Conservation (phyloP, 2,329 filamentous ascomycete genomes). For the Aureobasidium sp. region DNA sequence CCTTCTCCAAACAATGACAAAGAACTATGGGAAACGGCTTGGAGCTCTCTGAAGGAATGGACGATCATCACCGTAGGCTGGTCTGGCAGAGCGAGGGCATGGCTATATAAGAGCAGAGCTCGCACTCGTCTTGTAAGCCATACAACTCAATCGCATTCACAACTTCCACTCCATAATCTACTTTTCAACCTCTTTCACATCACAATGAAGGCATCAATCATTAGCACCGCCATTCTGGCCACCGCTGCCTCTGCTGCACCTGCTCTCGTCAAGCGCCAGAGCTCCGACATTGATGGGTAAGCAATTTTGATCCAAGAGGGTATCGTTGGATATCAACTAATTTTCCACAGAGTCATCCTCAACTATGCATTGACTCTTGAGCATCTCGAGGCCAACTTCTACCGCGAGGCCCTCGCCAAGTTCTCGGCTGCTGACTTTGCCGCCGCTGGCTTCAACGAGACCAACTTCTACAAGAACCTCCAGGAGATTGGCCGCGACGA, state of each 20-base stretch:
- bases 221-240: constrained; percentile 16
- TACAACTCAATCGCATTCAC: background rate
- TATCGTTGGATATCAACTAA: background rate
- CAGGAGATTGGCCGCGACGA: constrained; percentile 53
- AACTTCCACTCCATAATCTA: background rate
- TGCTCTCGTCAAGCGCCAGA: constrained; percentile 16
- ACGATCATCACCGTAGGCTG: background rate
- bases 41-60: background rate
- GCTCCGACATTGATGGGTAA: constrained; percentile 17
- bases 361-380: constrained; percentile 41
- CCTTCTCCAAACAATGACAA: constrained; percentile 1
- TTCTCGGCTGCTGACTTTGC: constrained; percentile 49
- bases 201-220: constrained; percentile 20
- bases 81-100: background rate
- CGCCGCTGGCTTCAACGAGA: constrained; percentile 42
- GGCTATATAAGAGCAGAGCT: constrained; percentile 2
- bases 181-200: background rate
- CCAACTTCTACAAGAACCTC: constrained; percentile 52
- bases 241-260: constrained; percentile 16
- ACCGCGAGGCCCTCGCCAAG: constrained; percentile 52
- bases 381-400: constrained; percentile 54
- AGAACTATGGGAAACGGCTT: background rate
- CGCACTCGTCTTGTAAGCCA: background rate
- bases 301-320: background rate
- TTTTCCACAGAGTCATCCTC: constrained; percentile 25